Percentiles rank a stretch among this genome's conserved stretches.
These are phyloP conservation scores for Calendula officinalis DNA, from an alignment of 129 eudicot genomes.

Conservation along the genomic window DNA sequence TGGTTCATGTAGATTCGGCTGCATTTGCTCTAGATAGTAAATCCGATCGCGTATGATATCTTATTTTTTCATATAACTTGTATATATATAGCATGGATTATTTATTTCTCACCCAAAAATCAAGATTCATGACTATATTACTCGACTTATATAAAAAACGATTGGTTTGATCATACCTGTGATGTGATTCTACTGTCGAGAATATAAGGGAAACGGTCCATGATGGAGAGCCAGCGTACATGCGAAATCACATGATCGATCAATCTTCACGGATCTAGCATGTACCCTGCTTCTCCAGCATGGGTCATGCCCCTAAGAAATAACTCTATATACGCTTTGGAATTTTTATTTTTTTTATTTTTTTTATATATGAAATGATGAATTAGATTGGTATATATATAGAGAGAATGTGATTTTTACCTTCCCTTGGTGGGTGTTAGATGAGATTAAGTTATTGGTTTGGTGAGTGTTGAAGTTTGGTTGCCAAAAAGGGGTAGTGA, in stretches of 20 bases:
- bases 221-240: conserved; percentile 54
- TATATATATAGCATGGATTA: conserved; percentile 18
- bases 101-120: conserved; percentile 6
- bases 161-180: conserved; percentile 21
- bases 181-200: neutral
- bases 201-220: conserved; percentile 30
- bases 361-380: neutral
- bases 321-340: neutral
- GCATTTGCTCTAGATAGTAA: conserved; percentile 71
- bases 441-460: conserved; percentile 20
- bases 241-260: conserved; percentile 24
- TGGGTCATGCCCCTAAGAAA: conserved; percentile 29
- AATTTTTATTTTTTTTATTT: neutral
- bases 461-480: conserved; percentile 38
- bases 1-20: conserved; percentile 76
- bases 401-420: neutral
- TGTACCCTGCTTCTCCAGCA: conserved; percentile 90
- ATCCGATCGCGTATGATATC: conserved; percentile 23
- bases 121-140: conserved; percentile 12
- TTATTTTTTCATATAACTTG: conserved; percentile 20
- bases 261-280: conserved; percentile 38
- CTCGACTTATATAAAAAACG: neutral
- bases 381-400: conserved; percentile 21
- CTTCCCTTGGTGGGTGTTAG: conserved; percentile 13
- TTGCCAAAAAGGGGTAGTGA: conserved; percentile 28